Base-by-base conservation (phyloP, 148 eudicot species). In the Fallopia convolvulus region DNA sequence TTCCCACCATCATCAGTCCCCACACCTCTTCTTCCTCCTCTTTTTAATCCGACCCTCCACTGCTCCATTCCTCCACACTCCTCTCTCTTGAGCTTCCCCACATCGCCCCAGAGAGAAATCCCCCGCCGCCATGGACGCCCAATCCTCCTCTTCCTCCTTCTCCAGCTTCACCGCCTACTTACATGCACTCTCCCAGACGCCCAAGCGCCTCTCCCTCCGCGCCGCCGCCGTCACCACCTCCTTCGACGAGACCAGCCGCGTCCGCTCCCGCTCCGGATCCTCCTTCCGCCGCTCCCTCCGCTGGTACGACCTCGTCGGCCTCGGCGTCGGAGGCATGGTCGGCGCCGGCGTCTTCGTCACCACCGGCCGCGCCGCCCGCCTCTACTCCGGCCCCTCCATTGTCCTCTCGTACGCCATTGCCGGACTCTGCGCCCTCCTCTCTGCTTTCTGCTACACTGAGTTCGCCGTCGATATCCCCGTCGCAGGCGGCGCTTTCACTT, bases 331-430 rank as follows among this genome's bases (percentile, higher is more conserved):
- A 3, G 97, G 99, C 0, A 94, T 94, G 99, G 90, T 94, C 78
- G 97, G 99, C 30, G 97, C 98, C 83, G 98, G 98, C 26, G 91
- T 94, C 0, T 94, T 94, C 56, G 91, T 94, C 77, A 94, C 98
- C 77, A 88, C 97, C 36, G 98, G 98, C 26, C 79, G 79, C 47
- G 98, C 97, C 52, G 66, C 85, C 21, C 82, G 63, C 39, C 42
- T 73, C 3, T 81, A 70, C 49, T 93, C 98, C 17, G 98, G 98
- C 20, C 97, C 97, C 13, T 84, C 93, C 32, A 84, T 94, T 26
- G 80, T 92, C 44, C 41, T 94, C 0, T 94, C 98, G 18, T 94
- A 94, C 86, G 97, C 93, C 95, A 86, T 94, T 87, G 98, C 98
- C 53, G 98, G 97, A 14, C 26, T 94, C 61, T 92, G 97, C 79